Evolutionary conservation across 768 basidiomycete genomes (phyloP).

Genomic region (Leccinum imitatum): DNA sequence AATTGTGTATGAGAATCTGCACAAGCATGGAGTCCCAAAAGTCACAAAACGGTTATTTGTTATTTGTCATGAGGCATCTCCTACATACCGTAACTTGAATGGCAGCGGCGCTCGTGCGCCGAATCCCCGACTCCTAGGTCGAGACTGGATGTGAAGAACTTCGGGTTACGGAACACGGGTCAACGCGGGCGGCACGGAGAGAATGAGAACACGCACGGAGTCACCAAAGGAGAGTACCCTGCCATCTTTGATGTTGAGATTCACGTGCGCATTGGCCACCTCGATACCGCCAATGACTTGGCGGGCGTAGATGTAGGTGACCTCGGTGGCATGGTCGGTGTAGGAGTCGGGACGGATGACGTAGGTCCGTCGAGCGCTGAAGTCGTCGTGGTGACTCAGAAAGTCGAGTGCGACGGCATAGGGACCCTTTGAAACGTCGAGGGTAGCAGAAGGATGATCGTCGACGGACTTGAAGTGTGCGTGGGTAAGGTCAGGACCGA

Average conservation of each 20-base stretch:
- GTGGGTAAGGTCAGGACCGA: constrained; percentile 79
- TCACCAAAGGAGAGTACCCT: constrained; percentile 83
- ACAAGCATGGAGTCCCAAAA: too few relatives aligned
- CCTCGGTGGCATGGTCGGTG: constrained; percentile 80
- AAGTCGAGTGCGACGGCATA: constrained; percentile 63
- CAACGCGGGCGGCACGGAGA: constrained; percentile 6
- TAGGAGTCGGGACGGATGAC: constrained; percentile 81
- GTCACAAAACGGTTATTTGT: too few relatives aligned
- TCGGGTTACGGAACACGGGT: constrained; percentile 7
- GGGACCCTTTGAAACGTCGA: constrained; percentile 46
- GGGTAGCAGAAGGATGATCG: constrained; percentile 36
- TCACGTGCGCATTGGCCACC: constrained; percentile 89
- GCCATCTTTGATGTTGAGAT: constrained; percentile 87
- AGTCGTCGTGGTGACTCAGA: constrained; percentile 41
- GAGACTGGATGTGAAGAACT: constrained; percentile 59
- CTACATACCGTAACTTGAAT: too few relatives aligned
- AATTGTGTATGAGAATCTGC: too few relatives aligned
- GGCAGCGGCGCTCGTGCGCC: too few relatives aligned
- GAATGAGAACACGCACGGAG: constrained; percentile 53
- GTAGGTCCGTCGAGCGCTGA: constrained; percentile 42
- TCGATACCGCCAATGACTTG: constrained; percentile 86
- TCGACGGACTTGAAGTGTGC: constrained; percentile 60
- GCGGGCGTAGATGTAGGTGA: constrained; percentile 86
- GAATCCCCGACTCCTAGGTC: too few relatives aligned
- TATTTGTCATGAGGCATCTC: too few relatives aligned